phyloP scores from a whole-genome alignment of 1,284 basidiomycete genomes.

The Cutaneotrichosporon sp. region DNA sequence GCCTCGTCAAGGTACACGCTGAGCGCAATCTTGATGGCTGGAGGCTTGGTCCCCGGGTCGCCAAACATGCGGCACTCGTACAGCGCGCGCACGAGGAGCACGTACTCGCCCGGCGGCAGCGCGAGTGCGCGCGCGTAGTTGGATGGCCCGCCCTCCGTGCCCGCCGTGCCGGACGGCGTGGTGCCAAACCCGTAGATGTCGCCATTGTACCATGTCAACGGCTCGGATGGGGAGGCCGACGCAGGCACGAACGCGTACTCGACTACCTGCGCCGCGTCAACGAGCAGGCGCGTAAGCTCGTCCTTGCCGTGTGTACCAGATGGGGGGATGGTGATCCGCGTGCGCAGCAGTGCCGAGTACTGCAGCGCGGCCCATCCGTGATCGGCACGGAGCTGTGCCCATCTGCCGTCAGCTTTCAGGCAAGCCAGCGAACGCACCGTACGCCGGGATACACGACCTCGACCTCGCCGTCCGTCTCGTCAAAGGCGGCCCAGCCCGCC shows the following conservation, averaged over 20 bases:
- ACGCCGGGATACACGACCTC: slow-evolving; percentile 38
- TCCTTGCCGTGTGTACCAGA: background rate
- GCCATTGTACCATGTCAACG: slow-evolving; percentile 42
- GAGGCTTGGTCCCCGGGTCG: slow-evolving; percentile 37
- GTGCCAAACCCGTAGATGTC: slow-evolving; percentile 48
- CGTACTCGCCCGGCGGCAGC: slow-evolving; percentile 38
- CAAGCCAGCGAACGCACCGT: background rate
- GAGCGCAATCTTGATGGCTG: slow-evolving; percentile 36
- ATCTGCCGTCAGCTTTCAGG: slow-evolving; percentile 16
- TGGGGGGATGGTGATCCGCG: slow-evolving; percentile 24
- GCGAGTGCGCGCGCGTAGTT: slow-evolving; percentile 36
- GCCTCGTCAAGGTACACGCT: slow-evolving; percentile 23
- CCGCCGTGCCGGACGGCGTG: slow-evolving; percentile 16
- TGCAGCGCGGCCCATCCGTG: slow-evolving; percentile 52
- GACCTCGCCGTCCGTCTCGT: slow-evolving; percentile 34
- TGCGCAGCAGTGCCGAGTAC: slow-evolving; percentile 40
- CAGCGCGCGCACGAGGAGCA: slow-evolving; percentile 38
- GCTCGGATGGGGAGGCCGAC: background rate
- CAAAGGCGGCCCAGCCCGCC: slow-evolving; percentile 39
- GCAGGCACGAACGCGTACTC: slow-evolving; percentile 47
- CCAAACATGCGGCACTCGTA: slow-evolving; percentile 53
- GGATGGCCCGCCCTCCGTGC: slow-evolving; percentile 17
- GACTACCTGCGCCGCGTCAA: slow-evolving; percentile 43
- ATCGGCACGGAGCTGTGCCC: slow-evolving; percentile 46
- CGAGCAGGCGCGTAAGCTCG: slow-evolving; percentile 19